Percentiles rank a stretch among this genome's conserved stretches.
These are phyloP conservation scores for Botrytis sinoallii DNA, from an alignment of 2,329 filamentous ascomycete genomes.

Conservation along the genomic window DNA sequence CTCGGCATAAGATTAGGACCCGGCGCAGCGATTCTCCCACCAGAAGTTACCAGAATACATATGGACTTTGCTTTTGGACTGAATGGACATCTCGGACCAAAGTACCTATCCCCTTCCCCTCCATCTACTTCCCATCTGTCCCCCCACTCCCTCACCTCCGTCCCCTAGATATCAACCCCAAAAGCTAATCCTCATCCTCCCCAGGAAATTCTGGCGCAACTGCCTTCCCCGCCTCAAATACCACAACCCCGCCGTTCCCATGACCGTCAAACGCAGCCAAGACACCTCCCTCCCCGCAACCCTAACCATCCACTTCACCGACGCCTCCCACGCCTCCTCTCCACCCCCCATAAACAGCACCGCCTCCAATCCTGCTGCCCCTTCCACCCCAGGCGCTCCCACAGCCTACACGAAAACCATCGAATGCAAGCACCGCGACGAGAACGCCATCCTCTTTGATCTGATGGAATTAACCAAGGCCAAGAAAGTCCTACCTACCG, in stretches of 20 bases:
- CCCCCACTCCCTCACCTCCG: background rate
- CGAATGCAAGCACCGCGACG: slow-evolving; percentile 62
- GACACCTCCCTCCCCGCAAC: slow-evolving; percentile 55
- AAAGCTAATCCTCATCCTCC: background rate
- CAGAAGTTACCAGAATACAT: slow-evolving; percentile 71
- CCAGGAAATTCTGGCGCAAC: slow-evolving; percentile 82
- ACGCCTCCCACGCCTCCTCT: slow-evolving; percentile 25
- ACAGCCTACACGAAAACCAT: slow-evolving; percentile 44
- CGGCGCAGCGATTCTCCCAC: slow-evolving; percentile 77
- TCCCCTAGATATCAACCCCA: slow-evolving; percentile 25
- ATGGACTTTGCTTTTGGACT: slow-evolving; percentile 65
- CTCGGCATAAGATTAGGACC: slow-evolving; percentile 74
- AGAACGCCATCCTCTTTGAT: slow-evolving; percentile 59
- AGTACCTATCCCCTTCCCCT: slow-evolving; percentile 47
- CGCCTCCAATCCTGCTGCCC: slow-evolving; percentile 41
- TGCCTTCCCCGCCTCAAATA: slow-evolving; percentile 87
- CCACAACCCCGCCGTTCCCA: slow-evolving; percentile 82
- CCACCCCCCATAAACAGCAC: slow-evolving; percentile 36
- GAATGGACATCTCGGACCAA: slow-evolving; percentile 69
- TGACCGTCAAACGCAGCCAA: slow-evolving; percentile 71
- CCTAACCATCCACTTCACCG: slow-evolving; percentile 63
- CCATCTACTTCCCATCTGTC: background rate
- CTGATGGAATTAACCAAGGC: slow-evolving; percentile 64
- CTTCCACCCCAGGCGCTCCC: slow-evolving; percentile 29
- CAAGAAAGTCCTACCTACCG: slow-evolving; percentile 51